These are phyloP conservation scores for Lentinula sp. DNA, from an alignment of 768 basidiomycete genomes.

Conservation along the genomic window DNA sequence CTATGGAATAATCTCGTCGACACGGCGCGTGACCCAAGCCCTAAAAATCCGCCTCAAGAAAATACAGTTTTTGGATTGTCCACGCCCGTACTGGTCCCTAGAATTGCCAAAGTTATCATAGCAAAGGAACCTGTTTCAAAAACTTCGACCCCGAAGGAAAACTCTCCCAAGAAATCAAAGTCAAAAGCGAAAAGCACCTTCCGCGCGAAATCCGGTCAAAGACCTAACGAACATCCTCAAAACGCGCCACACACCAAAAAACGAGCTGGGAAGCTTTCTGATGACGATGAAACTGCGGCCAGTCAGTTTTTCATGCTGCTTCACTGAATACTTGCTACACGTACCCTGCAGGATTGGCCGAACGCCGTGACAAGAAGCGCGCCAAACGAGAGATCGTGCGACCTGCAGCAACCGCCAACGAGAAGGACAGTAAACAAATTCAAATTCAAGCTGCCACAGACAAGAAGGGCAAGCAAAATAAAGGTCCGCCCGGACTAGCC, in stretches of 20 bases:
- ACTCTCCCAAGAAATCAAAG: background rate
- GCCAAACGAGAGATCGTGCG: constrained; percentile 49
- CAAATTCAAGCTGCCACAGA: constrained; percentile 15
- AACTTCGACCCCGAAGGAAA: background rate
- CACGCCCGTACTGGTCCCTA: constrained; percentile 52
- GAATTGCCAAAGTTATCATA: constrained; percentile 18
- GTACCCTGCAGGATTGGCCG: constrained; percentile 46
- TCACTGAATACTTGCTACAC: background rate
- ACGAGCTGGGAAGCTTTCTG: constrained; percentile 1
- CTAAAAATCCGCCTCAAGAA: background rate
- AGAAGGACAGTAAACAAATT: constrained; percentile 9
- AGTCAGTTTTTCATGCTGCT: constrained; percentile 14
- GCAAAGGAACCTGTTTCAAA: background rate
- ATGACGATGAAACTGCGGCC: constrained; percentile 16
- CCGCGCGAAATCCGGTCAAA: background rate
- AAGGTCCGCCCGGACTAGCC: constrained; percentile 42
- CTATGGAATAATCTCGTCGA: constrained; percentile 19
- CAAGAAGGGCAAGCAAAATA: constrained; percentile 14
- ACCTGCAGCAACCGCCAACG: constrained; percentile 17
- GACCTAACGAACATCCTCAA: background rate
- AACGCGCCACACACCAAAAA: constrained; percentile 4
- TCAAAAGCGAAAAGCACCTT: background rate
- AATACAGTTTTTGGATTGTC: constrained; percentile 32
- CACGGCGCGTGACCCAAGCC: constrained; percentile 5
- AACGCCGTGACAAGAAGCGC: constrained; percentile 61